Conservation (phyloP, 2,329 filamentous ascomycete species). For the Berkeleyomyces basicola region DNA sequence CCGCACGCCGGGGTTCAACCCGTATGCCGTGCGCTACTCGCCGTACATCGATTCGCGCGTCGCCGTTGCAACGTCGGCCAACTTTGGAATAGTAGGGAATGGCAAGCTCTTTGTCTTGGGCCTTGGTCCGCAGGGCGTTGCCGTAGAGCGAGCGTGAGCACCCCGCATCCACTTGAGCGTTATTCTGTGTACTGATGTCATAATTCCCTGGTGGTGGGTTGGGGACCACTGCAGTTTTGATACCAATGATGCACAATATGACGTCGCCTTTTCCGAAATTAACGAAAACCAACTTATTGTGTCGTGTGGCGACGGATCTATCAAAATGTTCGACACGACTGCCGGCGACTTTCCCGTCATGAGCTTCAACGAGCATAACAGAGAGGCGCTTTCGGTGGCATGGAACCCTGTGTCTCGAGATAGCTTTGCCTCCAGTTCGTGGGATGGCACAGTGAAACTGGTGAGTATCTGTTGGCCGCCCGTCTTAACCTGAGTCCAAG, state of each 20-base stretch:
- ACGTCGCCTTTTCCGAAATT: constrained; percentile 85
- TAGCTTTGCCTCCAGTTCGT: constrained; percentile 77
- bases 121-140: constrained; percentile 58
- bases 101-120: constrained; percentile 74
- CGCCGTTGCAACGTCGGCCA: constrained; percentile 77
- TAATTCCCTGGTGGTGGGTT: not conserved
- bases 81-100: constrained; percentile 95
- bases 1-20: constrained; percentile 84
- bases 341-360: constrained; percentile 74
- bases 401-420: constrained; percentile 91
- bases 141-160: constrained; percentile 64
- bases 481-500: not conserved
- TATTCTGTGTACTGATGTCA: not conserved
- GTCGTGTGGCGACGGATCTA: constrained; percentile 79
- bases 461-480: constrained; percentile 24
- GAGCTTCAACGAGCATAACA: constrained; percentile 83
- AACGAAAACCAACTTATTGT: constrained; percentile 89
- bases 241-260: constrained; percentile 92
- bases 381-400: constrained; percentile 80
- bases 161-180: not conserved
- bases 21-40: constrained; percentile 94
- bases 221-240: constrained; percentile 49
- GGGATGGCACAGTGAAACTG: constrained; percentile 93
- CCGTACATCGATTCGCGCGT: constrained; percentile 94
- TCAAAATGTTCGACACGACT: constrained; percentile 83